Evolutionary conservation across 225 moss, liverwort and hornwort genomes (phyloP), one percentile per base, ranked within the genome.

Genomic region (Anthoceros angustus): DNA sequence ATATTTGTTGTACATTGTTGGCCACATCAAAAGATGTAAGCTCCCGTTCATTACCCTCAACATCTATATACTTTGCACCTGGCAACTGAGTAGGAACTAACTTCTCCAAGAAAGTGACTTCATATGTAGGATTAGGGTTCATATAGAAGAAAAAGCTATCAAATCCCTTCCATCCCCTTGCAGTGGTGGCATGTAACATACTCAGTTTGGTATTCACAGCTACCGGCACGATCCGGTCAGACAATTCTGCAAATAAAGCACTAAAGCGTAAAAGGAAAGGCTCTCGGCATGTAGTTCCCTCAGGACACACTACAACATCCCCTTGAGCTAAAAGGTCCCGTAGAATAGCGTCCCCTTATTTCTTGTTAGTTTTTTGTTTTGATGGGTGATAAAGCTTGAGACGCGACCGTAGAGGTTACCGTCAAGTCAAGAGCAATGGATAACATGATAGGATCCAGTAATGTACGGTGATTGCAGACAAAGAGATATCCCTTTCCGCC

Each of bases 231-330:
- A 94, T 94, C 26, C 86, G 83, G 11, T 94, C 87, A 0, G n/a
- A 81, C 0, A 94, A 67, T 62, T 90, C 90, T 0, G 93, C 90
- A 15, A 94, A 94, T 6, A 94, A 41, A 4, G 90, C 74, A n/a
- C 87, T 87, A 25, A 93, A 93, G 0, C 93, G 74, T 0, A 93
- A 77, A 20, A 93, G 73, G 20, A 80, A 93, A 0, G 93, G 93
- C 77, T 94, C 93, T 2, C 93, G 70, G 62, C 93, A 94, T 0
- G 93, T 94, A 0, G 93, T 94, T 0, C 93, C 93, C n/a, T 94
- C 93, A 0, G 93, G 93, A 4, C 93, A 94, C 0, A 94, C 89
- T 12, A 77, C 90, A 0, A 94, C 74, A 39, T 94, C 90, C 0
- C 93, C 93, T 62, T 94, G 82, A 0, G 85, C 72, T 0, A 94